Evolutionary conservation across 2,329 filamentous ascomycete genomes (phyloP).

Genomic region (Calonectria leucothoes): DNA sequence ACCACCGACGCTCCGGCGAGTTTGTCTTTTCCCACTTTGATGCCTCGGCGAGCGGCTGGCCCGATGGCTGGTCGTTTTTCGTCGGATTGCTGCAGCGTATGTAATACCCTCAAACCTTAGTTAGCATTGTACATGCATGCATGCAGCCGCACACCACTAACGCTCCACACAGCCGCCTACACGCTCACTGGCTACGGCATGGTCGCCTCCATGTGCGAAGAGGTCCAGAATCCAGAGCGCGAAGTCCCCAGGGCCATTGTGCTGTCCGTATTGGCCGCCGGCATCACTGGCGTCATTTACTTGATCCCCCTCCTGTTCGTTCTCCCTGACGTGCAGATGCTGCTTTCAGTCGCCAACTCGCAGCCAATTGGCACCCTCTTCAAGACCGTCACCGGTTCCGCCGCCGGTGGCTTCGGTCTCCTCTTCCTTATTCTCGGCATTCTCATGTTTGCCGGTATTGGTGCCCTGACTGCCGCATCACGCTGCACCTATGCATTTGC

Average conservation of each 20-base stretch:
- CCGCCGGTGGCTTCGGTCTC: conserved; percentile 79
- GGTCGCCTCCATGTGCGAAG: conserved; percentile 67
- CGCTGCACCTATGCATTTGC: conserved; percentile 83
- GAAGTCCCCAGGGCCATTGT: conserved; percentile 77
- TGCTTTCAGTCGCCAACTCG: conserved; percentile 75
- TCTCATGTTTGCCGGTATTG: conserved; percentile 80
- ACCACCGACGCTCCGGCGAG: conserved; percentile 70
- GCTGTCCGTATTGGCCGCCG: conserved; percentile 73
- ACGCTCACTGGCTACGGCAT: conserved; percentile 62
- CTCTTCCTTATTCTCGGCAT: conserved; percentile 83
- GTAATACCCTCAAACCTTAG: neutral
- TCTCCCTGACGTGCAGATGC: conserved; percentile 72
- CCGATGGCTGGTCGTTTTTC: conserved; percentile 71
- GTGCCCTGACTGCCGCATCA: conserved; percentile 78
- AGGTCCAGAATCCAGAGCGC: conserved; percentile 70
- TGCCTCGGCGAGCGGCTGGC: conserved; percentile 77
- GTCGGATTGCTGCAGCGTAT: conserved; percentile 64
- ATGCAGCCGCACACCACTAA: conserved; percentile 24
- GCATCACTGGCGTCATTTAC: conserved; percentile 71
- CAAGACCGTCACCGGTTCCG: conserved; percentile 79
- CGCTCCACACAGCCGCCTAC: conserved; percentile 47
- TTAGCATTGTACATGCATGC: no score
- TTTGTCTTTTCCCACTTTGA: conserved; percentile 78
- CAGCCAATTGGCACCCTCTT: conserved; percentile 83
- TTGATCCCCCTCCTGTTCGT: conserved; percentile 82